These are phyloP conservation scores for Aspergillus sp. DNA, from an alignment of 2,329 filamentous ascomycete genomes.

Conservation along the genomic window DNA sequence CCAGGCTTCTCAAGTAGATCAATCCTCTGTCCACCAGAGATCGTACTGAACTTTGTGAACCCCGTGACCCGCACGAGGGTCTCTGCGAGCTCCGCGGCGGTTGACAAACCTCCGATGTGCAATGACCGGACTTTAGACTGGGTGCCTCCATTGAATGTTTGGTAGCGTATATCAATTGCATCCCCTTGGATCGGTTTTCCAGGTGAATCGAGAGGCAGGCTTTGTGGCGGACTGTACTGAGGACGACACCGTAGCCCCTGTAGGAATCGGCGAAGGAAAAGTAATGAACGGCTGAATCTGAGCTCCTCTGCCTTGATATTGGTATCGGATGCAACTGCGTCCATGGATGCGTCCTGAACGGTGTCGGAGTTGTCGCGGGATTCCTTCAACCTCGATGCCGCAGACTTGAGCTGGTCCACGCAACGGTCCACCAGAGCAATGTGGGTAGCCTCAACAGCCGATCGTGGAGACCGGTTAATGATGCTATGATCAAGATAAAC, in stretches of 20 bases:
- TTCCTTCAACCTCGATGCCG: constrained; percentile 60
- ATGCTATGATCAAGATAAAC: constrained; percentile 65
- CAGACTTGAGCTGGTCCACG: constrained; percentile 66
- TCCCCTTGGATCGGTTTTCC: constrained; percentile 62
- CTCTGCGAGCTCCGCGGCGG: constrained; percentile 67
- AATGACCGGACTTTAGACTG: constrained; percentile 64
- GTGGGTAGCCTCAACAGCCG: constrained; percentile 61
- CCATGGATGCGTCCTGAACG: constrained; percentile 56
- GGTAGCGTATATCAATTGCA: constrained; percentile 68
- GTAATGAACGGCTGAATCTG: constrained; percentile 68
- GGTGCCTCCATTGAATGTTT: constrained; percentile 66
- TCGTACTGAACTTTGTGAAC: constrained; percentile 74
- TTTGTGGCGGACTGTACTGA: constrained; percentile 63
- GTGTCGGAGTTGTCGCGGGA: constrained; percentile 42
- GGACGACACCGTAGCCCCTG: constrained; percentile 54
- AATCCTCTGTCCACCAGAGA: constrained; percentile 68
- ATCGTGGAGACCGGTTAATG: constrained; percentile 45
- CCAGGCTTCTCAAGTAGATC: constrained; percentile 61
- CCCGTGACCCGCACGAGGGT: constrained; percentile 69
- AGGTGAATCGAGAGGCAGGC: constrained; percentile 61
- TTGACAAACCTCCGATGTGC: constrained; percentile 70
- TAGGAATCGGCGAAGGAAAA: constrained; percentile 68
- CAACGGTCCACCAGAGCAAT: constrained; percentile 73
- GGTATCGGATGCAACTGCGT: constrained; percentile 54
- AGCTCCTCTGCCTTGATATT: constrained; percentile 56